phyloP scores from a whole-genome alignment of 108 stramenopile species.

The Cyclostephanos invisitatus region DNA sequence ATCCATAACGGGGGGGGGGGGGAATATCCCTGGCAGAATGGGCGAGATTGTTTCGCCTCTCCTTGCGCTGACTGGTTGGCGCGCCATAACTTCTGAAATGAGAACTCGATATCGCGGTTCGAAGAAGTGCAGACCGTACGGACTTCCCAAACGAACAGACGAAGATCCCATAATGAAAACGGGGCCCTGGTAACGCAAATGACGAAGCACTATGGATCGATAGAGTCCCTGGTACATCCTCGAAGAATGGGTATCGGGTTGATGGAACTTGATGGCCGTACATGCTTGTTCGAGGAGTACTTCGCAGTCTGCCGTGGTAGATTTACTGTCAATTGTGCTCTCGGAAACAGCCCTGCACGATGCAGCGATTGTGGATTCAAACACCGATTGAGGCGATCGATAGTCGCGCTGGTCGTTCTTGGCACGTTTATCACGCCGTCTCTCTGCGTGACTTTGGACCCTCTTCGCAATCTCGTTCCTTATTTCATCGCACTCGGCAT shows the following conservation, averaged over 20 bases:
- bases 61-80: constrained; percentile 44
- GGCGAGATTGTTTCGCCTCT: constrained; percentile 51
- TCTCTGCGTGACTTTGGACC: constrained; percentile 10
- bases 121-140: constrained; percentile 72
- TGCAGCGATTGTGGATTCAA: constrained; percentile 5
- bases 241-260: constrained; percentile 26
- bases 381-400: constrained; percentile 6
- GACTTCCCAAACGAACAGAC: constrained; percentile 40
- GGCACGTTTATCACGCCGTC: constrained; percentile 33
- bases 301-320: constrained; percentile 7
- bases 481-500: constrained; percentile 27
- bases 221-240: constrained; percentile 56
- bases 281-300: constrained; percentile 40
- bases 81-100: constrained; percentile 56
- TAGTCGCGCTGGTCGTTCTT: constrained; percentile 23
- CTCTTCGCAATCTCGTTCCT: constrained; percentile 16
- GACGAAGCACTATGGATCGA: constrained; percentile 47
- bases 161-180: constrained; percentile 76
- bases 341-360: neutral
- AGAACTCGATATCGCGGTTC: constrained; percentile 79
- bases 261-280: constrained; percentile 32
- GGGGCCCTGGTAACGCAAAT: constrained; percentile 55
- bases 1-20: constrained; percentile 4
- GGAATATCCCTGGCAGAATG: constrained; percentile 28
- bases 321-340: constrained; percentile 1